Base-by-base conservation (phyloP, 352 stramenopile species). In the Globisporangium nunn region DNA sequence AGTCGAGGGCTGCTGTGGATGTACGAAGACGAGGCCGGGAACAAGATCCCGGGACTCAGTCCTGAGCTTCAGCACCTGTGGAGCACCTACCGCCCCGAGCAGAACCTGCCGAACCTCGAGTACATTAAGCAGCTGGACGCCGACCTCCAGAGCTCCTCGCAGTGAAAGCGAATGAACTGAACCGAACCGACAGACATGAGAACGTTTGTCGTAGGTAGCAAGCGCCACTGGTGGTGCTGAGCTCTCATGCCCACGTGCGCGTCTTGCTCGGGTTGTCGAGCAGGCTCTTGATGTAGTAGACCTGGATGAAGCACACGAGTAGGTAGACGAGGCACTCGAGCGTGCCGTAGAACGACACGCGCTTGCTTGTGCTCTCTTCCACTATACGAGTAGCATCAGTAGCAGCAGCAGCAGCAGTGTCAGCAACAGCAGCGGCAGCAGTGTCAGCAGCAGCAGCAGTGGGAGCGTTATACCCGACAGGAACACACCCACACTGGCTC, bases 271-370 rank as follows among this genome's bases (percentile, higher is more conserved):
- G 79, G 6, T 50, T 72, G 45, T 88, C 72, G 40, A 92, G 62
- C 58, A 92, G 70, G 12, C 67, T 64, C 61, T 89, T 88, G 66
- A 92, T 92, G 70, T 92, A 92, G 30, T 71, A 78, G 40, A 92
- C 75, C 50, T 92, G 82, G 33, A 75, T 73, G 45, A 88, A 71
- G 62, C 81, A 88, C 0, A 87, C 71, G 1, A 77, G 44, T 11
- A 92, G 59, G 63, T 92, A 92, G 15, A 92, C 73, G 28, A 73
- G 54, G 66, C 79, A 88, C 61, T 90, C 82, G 47, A 92, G 62
- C 29, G 65, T 69, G 35, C 82, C 80, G 56, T 89, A 87, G 61
- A 90, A 89, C 31, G 78, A 60, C 8, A 90, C 78, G 52, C 75
- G 82, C 63, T 87, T 81, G 72, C 81, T 90, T 59, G 81, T 90